phyloP scores from a whole-genome alignment of 2,329 filamentous ascomycete genomes.

The Trichoderma citrinoviride region DNA sequence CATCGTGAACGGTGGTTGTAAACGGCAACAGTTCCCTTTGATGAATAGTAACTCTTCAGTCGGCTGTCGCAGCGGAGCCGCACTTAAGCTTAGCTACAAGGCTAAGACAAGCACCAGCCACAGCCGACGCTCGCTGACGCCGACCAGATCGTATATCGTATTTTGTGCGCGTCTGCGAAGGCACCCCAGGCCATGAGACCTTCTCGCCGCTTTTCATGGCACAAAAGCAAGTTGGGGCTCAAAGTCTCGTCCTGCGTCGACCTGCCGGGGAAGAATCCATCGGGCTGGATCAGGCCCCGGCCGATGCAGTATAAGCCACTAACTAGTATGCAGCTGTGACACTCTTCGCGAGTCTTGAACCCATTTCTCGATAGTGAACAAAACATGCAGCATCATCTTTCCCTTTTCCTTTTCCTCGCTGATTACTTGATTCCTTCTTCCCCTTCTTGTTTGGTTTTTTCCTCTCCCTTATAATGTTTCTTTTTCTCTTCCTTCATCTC shows the following conservation, averaged over 20 bases:
- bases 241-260: background rate
- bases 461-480: background rate
- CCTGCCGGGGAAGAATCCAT: background rate
- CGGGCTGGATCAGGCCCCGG: conserved; percentile 9
- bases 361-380: background rate
- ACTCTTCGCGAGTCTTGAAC: background rate
- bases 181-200: background rate
- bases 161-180: background rate
- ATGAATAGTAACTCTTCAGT: background rate
- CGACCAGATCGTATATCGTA: conserved; percentile 15
- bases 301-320: background rate
- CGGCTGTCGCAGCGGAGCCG: conserved; percentile 16
- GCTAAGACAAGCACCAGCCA: conserved; percentile 9
- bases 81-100: conserved; percentile 17
- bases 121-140: conserved; percentile 1
- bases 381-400: background rate
- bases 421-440: background rate
- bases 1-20: no score
- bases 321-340: no score
- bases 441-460: background rate
- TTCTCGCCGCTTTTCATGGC: background rate
- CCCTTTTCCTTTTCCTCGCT: background rate
- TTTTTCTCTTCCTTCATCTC: background rate
- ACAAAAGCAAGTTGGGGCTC: background rate
- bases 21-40: no score